Base-by-base conservation (phyloP, 768 basidiomycete species). In the Mrakia hoshinonis region DNA sequence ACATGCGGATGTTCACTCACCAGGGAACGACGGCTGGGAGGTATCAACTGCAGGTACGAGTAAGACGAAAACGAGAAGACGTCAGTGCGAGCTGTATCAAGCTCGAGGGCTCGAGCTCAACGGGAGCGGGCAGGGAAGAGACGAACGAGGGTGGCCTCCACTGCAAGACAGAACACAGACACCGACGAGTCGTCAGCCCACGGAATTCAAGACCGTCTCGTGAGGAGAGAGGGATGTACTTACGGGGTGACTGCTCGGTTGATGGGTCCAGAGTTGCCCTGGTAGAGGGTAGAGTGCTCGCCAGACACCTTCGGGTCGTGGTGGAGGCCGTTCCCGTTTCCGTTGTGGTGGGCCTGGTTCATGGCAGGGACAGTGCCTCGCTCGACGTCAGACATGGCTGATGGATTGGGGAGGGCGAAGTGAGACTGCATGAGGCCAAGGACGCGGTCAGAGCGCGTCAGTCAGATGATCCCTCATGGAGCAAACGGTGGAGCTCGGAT, bases 191-290 rank as follows among this genome's bases (percentile, higher is more conserved):
- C 43, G 43, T 43, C 43, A 43, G 43, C 43, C 43, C 43, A 43
- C 43, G 7, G 6, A 15, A 43, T 6, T 43, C 43, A 43, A 7
- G 43, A 15, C 15, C 43, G 43, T 43, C 43, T 43, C n/a, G 43
- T 43, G 43, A 6, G 6, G 43, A 43, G 6, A 43, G 43, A 7
- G 43, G 7, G 15, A 15, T 7, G 7, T 18, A 66, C 64, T 18
- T 12, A 66, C 64, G 68, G 68, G 38, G 68, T 69, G 58, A 69
- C 43, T 58, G 68, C 68, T 48, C 68, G 68, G 60, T 62, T 62
- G 48, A 69, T 67, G 49, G 43, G 43, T 7, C 43, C 43, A 6
- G 43, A 43, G 43, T 43, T 43, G 43, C 15, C 7, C 43, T 43
- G 43, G 43, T 43, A 43, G 43, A 43, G 43, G 43, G 43, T 43